Evolutionary conservation across 768 basidiomycete genomes (phyloP), one percentile per base, ranked within the genome.

Genomic region (Mycena indigotica): DNA sequence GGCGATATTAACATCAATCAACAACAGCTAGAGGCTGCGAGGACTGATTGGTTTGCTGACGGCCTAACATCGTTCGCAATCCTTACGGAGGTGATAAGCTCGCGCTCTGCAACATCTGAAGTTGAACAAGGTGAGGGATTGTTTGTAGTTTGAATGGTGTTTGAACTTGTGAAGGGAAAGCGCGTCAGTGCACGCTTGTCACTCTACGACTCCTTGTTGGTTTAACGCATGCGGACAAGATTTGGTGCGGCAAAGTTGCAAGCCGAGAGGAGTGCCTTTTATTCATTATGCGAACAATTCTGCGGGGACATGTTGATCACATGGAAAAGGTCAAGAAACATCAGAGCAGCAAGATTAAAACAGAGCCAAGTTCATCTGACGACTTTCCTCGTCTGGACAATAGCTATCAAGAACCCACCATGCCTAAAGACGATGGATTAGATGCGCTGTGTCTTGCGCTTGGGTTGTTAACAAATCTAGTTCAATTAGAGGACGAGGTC

Each of bases 391-490:
- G 57, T 26, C 62, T 69, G 21, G 70, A 73, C 23, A 58, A 64
- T 16, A n/a, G n/a, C n/a, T n/a, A n/a, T n/a, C n/a, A n/a, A n/a
- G n/a, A n/a, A n/a, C n/a, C n/a, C n/a, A n/a, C n/a, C n/a, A n/a
- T n/a, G n/a, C n/a, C n/a, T n/a, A 65, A 71, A 0, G 73, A 77
- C 4, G 76, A 80, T 35, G 72, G 79, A 3, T 75, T 89, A n/a
- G 92, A 93, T 66, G 77, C 80, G 29, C 73, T 91, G 4, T 93
- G 90, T 68, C 84, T 93, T 25, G 81, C 85, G 5, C 78, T 93
- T 4, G 91, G 86, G 1, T 73, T 93, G 10, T 73, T 93, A 38
- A 90, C 89, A 52, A 93, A 92, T 69, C 73, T 93, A 40, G 83
- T 90, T 0, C 88, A 91, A 65, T 74, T 74, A 4, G 73, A 78